A percentile compares a stretch with the other conserved stretches of the same genome.
These are phyloP conservation scores for Penicillium cinerascens DNA, from an alignment of 495 filamentous ascomycete genomes.

Conservation along the genomic window DNA sequence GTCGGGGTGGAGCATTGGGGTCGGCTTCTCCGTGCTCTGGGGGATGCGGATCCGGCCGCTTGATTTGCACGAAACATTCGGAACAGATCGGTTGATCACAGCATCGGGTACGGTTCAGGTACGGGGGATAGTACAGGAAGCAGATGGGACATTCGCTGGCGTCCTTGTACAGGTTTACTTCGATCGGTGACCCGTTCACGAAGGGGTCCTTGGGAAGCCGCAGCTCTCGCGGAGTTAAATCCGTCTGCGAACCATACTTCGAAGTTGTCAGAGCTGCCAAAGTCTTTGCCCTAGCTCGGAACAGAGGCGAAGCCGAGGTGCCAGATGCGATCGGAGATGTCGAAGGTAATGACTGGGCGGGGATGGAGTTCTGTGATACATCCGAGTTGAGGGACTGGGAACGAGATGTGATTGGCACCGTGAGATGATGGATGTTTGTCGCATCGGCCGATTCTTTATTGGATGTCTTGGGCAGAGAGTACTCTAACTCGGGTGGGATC, in stretches of 20 bases:
- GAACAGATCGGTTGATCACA: constrained; percentile 98
- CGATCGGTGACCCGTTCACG: constrained; percentile 87
- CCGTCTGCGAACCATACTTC: constrained; percentile 62
- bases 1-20: constrained; percentile 41
- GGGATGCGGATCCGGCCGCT: constrained; percentile 90
- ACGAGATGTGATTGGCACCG: constrained; percentile 69
- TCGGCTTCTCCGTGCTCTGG: constrained; percentile 74
- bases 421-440: constrained; percentile 60
- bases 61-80: constrained; percentile 99
- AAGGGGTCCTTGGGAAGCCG: constrained; percentile 77
- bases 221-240: constrained; percentile 72
- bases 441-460: constrained; percentile 37
- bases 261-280: constrained; percentile 75
- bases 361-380: constrained; percentile 43
- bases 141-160: constrained; percentile 92
- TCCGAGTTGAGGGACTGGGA: constrained; percentile 77
- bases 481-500: constrained; percentile 65
- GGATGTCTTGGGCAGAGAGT: constrained; percentile 38
- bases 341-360: constrained; percentile 49
- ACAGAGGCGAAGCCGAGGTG: constrained; percentile 59
- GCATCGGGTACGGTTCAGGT: constrained; percentile 92
- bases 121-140: constrained; percentile 92
- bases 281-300: constrained; percentile 74
- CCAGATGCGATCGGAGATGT: constrained; percentile 51
- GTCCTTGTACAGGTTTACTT: constrained; percentile 90